Evolutionary conservation across 345 rosid genomes (phyloP), one percentile per base, ranked within the genome.

Genomic region (Citrus unshiu): DNA sequence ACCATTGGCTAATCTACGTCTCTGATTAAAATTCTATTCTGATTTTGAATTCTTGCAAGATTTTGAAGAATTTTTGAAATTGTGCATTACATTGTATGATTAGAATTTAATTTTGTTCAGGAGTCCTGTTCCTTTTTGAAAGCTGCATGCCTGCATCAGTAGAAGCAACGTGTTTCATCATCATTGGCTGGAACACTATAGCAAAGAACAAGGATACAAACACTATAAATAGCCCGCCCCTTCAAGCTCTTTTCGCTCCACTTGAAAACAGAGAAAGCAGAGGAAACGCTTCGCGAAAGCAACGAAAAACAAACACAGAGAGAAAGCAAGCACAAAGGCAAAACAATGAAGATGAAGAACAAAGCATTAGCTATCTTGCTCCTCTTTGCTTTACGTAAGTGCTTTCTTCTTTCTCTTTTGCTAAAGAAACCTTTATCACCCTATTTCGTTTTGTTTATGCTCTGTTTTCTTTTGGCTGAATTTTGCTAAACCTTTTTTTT

Each of bases 301-400:
- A 7, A 4, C 2, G 3, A n/a, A 29, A n/a, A 14, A 5, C 4
- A 21, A 65, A n/a, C 2, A 8, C 12, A 2, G 10, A 32, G 18
- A 13, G 22, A 2, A 29, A 29, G 30, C 30, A 29, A 29, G 30
- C 30, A 2, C 30, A 60, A 68, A 4, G 43, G 68, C 77, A 30
- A 78, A 57, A 70, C 76, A 30, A 78, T 73, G 87, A 79, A 40
- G 81, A 77, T 80, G 76, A 77, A 74, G 72, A 78, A 56, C 59
- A 78, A 63, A 70, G 75, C 83, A 9, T 43, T 76, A 27, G 64
- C 68, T 2, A n/a, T 81, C 30, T 24, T 84, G 30, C 62, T 81
- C 34, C 79, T 83, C n/a, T 64, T 87, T 64, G 54, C 76, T 60
- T 80, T 81, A 46, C 88, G 90, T 83, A 46, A 78, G 59, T 43